Conservation (phyloP, 345 rosid genomes). For the Murraya koenigii region DNA sequence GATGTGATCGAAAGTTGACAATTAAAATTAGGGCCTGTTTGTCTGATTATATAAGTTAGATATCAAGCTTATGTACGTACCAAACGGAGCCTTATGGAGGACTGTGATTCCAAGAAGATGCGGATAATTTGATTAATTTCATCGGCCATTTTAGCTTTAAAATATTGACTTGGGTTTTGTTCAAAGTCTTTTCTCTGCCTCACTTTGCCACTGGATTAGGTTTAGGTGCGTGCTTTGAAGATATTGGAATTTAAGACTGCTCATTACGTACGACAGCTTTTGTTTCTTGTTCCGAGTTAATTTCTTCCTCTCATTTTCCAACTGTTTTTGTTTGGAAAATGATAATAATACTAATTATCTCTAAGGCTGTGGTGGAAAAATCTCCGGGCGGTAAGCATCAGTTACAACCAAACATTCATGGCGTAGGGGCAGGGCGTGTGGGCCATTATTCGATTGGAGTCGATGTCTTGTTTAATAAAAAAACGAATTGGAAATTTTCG, state of each 20-base stretch:
- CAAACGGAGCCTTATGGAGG: neutral
- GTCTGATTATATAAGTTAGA: neutral
- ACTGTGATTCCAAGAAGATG: constrained; percentile 11
- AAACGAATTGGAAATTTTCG: too few species aligned
- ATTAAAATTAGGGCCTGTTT: neutral
- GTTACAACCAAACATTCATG: too few species aligned
- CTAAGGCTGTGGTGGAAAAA: too few species aligned
- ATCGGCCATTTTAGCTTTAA: neutral
- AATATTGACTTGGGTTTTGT: neutral
- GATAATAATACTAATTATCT: too few species aligned
- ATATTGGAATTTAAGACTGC: neutral
- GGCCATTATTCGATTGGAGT: too few species aligned
- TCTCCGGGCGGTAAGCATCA: too few species aligned
- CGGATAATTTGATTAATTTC: neutral
- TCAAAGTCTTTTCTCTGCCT: neutral
- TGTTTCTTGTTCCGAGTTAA: neutral
- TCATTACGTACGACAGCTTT: neutral
- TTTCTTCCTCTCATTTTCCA: neutral
- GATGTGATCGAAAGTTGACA: neutral
- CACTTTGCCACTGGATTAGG: too few species aligned
- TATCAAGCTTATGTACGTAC: too few species aligned
- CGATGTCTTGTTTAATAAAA: too few species aligned
- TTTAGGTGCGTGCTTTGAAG: neutral
- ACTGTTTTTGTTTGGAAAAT: too few species aligned
- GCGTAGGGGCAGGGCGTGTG: too few species aligned